A percentile compares a stretch with the other conserved stretches of the same genome.
Evolutionary conservation across 1,284 basidiomycete species (phyloP).

Genomic region (Stygiomarasmius scandens): DNA sequence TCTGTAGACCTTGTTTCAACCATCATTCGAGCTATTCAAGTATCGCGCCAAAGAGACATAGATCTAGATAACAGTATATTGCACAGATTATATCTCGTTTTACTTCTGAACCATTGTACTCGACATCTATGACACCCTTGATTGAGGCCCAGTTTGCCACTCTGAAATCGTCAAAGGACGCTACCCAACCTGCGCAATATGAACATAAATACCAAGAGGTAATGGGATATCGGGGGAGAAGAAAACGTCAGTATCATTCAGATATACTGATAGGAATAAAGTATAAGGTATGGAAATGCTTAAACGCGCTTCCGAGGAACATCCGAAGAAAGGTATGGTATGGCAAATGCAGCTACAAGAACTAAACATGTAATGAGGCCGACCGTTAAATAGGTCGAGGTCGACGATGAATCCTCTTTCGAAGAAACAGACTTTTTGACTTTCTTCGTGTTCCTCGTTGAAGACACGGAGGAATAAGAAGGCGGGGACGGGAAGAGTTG

Average conservation of each 20-base stretch:
- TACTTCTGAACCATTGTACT: background rate
- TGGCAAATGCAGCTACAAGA: slow-evolving; percentile 57
- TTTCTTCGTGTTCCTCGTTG: slow-evolving; percentile 23
- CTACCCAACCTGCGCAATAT: slow-evolving; percentile 14
- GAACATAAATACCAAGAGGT: background rate
- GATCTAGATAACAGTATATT: background rate
- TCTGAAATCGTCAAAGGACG: slow-evolving; percentile 3
- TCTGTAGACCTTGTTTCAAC: background rate
- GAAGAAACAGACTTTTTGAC: slow-evolving; percentile 16
- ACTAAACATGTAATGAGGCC: slow-evolving; percentile 53
- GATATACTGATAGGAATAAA: background rate
- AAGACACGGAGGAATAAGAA: slow-evolving; percentile 34
- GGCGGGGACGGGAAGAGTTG: slow-evolving; percentile 56
- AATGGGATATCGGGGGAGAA: background rate
- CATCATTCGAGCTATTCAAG: no score
- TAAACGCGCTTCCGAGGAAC: slow-evolving; percentile 13
- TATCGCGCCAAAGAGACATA: no score
- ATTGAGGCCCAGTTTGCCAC: no score
- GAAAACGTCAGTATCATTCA: slow-evolving; percentile 1
- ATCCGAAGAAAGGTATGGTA: slow-evolving; percentile 54
- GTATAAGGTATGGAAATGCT: background rate
- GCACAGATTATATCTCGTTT: background rate
- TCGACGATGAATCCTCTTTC: slow-evolving; percentile 14
- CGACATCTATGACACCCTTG: background rate
- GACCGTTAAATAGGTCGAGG: slow-evolving; percentile 42